phyloP scores from a whole-genome alignment of 495 filamentous ascomycete species.

The Aspergillus campestris region DNA sequence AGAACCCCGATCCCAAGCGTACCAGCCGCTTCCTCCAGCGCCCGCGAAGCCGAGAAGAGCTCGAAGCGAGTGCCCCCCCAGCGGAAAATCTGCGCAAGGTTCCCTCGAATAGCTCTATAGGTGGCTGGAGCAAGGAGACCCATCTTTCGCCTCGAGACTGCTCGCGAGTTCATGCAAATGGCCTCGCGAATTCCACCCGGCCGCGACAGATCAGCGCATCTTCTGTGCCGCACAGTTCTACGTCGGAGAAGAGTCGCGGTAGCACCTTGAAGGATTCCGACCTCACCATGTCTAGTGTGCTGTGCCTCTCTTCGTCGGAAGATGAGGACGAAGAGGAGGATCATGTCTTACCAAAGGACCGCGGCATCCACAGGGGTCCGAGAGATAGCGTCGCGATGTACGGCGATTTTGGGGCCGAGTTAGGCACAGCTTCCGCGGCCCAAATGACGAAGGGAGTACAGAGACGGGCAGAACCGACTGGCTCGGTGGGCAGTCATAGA shows the following conservation, averaged over 20 bases:
- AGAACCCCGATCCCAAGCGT: constrained; percentile 3
- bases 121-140: constrained; percentile 13
- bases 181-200: constrained; percentile 8
- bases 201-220: constrained; percentile 8
- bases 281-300: constrained; percentile 43
- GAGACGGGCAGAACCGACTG: constrained; percentile 22
- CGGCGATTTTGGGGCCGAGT: constrained; percentile 32
- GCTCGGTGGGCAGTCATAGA: constrained; percentile 22
- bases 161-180: constrained; percentile 2
- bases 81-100: constrained; percentile 6
- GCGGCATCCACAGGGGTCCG: constrained; percentile 6
- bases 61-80: constrained; percentile 15
- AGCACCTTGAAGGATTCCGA: constrained; percentile 39
- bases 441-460: constrained; percentile 23
- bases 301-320: constrained; percentile 50
- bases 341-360: constrained; percentile 9
- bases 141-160: constrained; percentile 15
- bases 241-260: constrained; percentile 36
- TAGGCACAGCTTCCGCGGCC: constrained; percentile 34
- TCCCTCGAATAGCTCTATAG: constrained; percentile 14
- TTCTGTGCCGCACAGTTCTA: constrained; percentile 10
- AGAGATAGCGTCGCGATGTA: constrained; percentile 34
- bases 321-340: constrained; percentile 39
- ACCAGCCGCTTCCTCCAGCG: constrained; percentile 4
- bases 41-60: constrained; percentile 18